Evolutionary conservation across 306 rosid species (phyloP), one percentile per base, ranked within the genome.

Genomic region (Rubus parviflorus): DNA sequence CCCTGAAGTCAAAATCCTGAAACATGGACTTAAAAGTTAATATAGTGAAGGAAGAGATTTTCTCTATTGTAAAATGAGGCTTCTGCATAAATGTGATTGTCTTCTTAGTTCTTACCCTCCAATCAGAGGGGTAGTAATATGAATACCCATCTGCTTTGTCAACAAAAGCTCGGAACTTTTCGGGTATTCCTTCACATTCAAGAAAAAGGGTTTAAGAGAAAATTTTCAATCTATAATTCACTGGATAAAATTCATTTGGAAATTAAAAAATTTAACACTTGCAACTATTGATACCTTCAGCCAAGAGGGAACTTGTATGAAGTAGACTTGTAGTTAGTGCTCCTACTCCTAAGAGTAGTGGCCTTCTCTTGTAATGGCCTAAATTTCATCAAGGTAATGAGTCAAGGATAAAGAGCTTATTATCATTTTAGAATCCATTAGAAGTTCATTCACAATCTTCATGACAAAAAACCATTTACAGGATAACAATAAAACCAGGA

Each of bases 1-100:
- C 99, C 77, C 91, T 81, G 86, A 92, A 96, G 82, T 96, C 99
- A 64, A 96, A 96, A 22, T 89, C 99, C 99, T 96, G 69, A 46
- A 76, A 64, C 70, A 58, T n/a, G 75, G 8, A 48, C 65, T 56
- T 56, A 76, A 37, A 76, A 61, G 69, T 43, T 19, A 12, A 23
- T 38, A 66, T 10, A 48, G 43, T 62, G 68, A 41, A 6, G 56
- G 46, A 41, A 79, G 15, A 62, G 8, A n/a, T 68, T 68, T 25
- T 11, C n/a, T 6, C 7, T 19, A n/a, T 10, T 7, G 16, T 54
- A 37, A 65, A 8, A 9, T 53, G 53, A 41, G 54, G 66, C 49
- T 75, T 30, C 37, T 51, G 53, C 62, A 51, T 51, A 43, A 62
- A 52, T 38, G 35, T 72, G 64, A 65, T 41, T 79, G 22, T 63